Base-by-base conservation (phyloP, 23 red algal genomes). In the Gracilariopsis chorda region DNA sequence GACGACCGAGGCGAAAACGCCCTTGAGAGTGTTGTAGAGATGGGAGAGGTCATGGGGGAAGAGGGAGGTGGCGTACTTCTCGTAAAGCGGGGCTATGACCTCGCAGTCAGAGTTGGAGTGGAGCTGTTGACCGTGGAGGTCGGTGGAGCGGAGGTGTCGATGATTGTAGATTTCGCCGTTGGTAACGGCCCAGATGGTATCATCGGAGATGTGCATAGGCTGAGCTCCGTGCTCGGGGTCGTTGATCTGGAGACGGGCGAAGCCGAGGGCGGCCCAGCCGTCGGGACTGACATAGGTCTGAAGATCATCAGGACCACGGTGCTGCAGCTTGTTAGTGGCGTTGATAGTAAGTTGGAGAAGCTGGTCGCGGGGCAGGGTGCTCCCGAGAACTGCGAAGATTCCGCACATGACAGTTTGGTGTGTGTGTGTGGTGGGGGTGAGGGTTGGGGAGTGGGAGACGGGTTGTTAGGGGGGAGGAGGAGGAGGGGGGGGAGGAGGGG, bases 91-190 rank as follows among this genome's bases (percentile, higher is more conserved):
- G 30, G 90, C 82, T 45, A 98, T 83, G 68, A 98, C 92, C 82
- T 94, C 95, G 37, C 95, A 98, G 69, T 98, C 95, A 27, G 91
- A 94, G 57, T 90, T 51, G 53, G 67, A 88, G 42, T 36, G 27
- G 16, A 94, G 61, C 2, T 76, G 21, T 1, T 16, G 39, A 4
- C 16, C 53, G 14, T 83, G 47, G 40, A 95, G 80, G 30, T 78
- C 40, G 9, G 23, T 4, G 47, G 56, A 3, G 80, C 73, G 78
- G 23, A 95, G 83, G 30, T 67, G 47, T 29, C 64, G 60, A 47
- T 99, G 94, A 57, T 99, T 99, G 85, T 99, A 99, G 83, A 99
- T 95, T 71, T 99, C 97, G 17, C 97, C 97, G 58, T 99, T 99
- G 41, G 92, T 90, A 39, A 94, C 84, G 65, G 89, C 74, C 25